Conservation (phyloP, 1,284 basidiomycete species). For the Peniophora sp. region DNA sequence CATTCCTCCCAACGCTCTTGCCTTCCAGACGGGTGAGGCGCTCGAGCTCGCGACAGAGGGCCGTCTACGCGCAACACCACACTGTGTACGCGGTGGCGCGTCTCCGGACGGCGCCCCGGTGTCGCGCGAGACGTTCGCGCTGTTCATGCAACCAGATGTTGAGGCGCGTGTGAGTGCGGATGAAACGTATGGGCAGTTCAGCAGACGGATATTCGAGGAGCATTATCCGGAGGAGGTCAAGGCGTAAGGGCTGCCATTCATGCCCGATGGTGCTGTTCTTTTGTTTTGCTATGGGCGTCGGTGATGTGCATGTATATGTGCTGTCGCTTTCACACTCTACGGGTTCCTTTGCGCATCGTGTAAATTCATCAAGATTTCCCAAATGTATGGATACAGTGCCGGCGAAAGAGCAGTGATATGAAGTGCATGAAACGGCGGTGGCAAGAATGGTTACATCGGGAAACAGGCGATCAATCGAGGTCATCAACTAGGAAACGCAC, state of each 20-base stretch:
- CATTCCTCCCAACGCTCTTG: constrained; percentile 75
- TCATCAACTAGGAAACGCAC: no score
- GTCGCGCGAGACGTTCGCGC: constrained; percentile 80
- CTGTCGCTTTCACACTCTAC: no score
- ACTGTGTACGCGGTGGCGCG: constrained; percentile 74
- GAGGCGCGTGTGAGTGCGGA: constrained; percentile 60
- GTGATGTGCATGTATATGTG: no score
- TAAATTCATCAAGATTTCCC: no score
- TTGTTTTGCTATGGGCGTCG: not conserved
- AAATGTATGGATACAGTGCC: no score
- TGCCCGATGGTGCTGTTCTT: constrained; percentile 9
- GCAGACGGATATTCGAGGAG: constrained; percentile 70
- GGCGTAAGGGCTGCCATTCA: no score
- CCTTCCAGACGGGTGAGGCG: constrained; percentile 92
- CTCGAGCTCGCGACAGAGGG: constrained; percentile 79
- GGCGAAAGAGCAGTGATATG: no score
- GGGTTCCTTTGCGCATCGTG: no score
- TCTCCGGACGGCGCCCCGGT: constrained; percentile 37
- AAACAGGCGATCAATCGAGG: no score
- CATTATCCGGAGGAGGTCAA: constrained; percentile 52
- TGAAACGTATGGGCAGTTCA: constrained; percentile 85
- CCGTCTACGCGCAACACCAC: constrained; percentile 78
- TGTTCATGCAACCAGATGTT: constrained; percentile 91
- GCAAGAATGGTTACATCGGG: no score
- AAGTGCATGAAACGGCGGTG: no score